Evolutionary conservation across 1,284 basidiomycete genomes (phyloP).

Genomic region (Boletus semigastroideus): DNA sequence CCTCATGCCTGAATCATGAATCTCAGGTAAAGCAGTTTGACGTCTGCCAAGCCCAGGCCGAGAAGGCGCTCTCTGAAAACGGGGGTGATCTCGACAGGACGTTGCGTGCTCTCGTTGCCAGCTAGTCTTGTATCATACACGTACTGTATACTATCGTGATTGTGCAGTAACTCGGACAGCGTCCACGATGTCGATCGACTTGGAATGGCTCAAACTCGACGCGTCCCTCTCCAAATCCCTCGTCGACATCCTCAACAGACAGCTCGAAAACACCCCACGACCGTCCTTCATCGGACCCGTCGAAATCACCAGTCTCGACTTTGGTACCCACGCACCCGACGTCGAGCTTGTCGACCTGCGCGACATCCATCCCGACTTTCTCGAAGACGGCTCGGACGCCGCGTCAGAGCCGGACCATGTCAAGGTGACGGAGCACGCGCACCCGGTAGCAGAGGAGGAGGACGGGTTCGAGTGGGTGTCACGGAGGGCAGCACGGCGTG

Average conservation of each 20-base stretch:
- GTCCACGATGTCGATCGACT: conserved; percentile 69
- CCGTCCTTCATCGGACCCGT: conserved; percentile 96
- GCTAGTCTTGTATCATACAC: conserved; percentile 8
- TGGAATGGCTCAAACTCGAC: conserved; percentile 77
- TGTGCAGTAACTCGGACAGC: background rate
- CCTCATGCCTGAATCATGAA: conserved; percentile 1
- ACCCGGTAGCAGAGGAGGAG: conserved; percentile 53
- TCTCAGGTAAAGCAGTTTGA: conserved; percentile 49
- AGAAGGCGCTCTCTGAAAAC: conserved; percentile 40
- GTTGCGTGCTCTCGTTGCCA: conserved; percentile 26
- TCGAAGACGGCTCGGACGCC: conserved; percentile 58
- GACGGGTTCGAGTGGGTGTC: conserved; percentile 81
- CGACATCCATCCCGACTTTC: conserved; percentile 93
- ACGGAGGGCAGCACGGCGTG: conserved; percentile 52
- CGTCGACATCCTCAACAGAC: conserved; percentile 77
- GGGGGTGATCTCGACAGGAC: conserved; percentile 31
- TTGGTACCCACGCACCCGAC: conserved; percentile 82
- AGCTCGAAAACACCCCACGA: conserved; percentile 66
- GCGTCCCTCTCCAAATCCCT: conserved; percentile 69
- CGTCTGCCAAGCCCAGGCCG: conserved; percentile 44
- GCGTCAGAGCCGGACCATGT: conserved; percentile 41
- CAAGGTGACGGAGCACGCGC: conserved; percentile 52
- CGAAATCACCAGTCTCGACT: conserved; percentile 81
- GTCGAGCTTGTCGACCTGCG: conserved; percentile 89
- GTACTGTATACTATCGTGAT: background rate